Base-by-base conservation (phyloP, 2,329 filamentous ascomycete genomes). In the Aureobasidium sp. region DNA sequence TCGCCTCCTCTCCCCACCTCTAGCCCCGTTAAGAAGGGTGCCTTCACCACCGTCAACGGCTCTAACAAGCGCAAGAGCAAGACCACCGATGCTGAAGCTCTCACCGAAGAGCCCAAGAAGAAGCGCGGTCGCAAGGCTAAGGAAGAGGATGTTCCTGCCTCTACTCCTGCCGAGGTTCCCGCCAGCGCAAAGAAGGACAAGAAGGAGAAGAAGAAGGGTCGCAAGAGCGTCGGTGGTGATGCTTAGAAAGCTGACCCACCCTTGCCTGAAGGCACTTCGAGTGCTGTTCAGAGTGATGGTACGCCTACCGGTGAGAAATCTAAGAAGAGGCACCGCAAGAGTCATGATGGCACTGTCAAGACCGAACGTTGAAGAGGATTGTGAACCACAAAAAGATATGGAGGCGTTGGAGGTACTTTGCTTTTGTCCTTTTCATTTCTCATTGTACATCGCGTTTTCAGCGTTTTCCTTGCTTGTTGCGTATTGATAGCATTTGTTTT, bases 161-260 rank as follows among this genome's bases (percentile, higher is more conserved):
- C 61, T 41, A 36, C 51, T 37, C 44, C 61, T 53, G 51, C 62
- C 26, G 43, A 61, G 59, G 55, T 63, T 10, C 65, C 62, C 6
- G 63, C 60, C 36, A 67, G 57, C 46, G 59, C 64, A 60, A 62
- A 60, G 32, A 63, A 70, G 63, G 41, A 47, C 10, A 68, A 69
- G 65, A 68, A 69, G 65, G 68, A 71, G 64, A 69, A 70, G 67
- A 71, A 70, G 66, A 73, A 68, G 67, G 70, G 69, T 63, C 69
- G 66, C 64, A 72, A 72, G 67, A 68, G 65, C 47, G 68, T 68
- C 24, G 66, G 63, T 56, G 67, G 60, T 52, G 65, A 63, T 34
- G 64, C 62, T 53, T 64, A 61, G 36, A 34, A 32, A 20, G 43
- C 34, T 26, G 56, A 29, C 27, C 12, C 43, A 7, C 20, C 55